Evolutionary conservation across 2,329 filamentous ascomycete species (phyloP).

Genomic region (Xylariaceae sp.): DNA sequence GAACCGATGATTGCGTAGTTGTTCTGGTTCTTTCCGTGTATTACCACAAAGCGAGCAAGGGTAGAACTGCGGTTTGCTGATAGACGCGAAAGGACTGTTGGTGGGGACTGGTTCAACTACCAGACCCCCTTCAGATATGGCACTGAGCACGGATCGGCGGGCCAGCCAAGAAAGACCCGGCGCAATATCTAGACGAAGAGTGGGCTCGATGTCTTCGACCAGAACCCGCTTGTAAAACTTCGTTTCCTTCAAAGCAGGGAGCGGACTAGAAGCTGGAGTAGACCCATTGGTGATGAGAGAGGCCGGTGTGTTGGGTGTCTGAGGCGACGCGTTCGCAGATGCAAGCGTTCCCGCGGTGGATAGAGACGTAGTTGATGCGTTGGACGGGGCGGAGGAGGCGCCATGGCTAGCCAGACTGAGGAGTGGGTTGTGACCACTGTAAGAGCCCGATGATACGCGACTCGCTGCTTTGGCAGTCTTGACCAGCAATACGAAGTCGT

Average conservation of each 20-base stretch:
- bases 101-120: slow-evolving; percentile 82
- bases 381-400: slow-evolving; percentile 44
- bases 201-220: slow-evolving; percentile 89
- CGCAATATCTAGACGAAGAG: slow-evolving; percentile 78
- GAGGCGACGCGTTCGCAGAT: slow-evolving; percentile 44
- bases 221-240: slow-evolving; percentile 90
- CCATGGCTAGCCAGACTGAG: slow-evolving; percentile 39
- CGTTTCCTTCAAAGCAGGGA: slow-evolving; percentile 73
- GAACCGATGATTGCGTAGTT: slow-evolving; percentile 80
- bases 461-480: slow-evolving; percentile 57
- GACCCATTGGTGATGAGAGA: slow-evolving; percentile 42
- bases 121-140: slow-evolving; percentile 76
- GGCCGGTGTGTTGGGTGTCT: slow-evolving; percentile 51
- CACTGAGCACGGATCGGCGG: slow-evolving; percentile 72
- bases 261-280: slow-evolving; percentile 25
- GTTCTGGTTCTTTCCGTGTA: slow-evolving; percentile 58
- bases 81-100: slow-evolving; percentile 39
- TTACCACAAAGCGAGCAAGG: slow-evolving; percentile 89
- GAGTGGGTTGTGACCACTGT: slow-evolving; percentile 54
- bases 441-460: slow-evolving; percentile 65
- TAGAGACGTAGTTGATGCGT: slow-evolving; percentile 54
- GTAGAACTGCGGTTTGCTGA: slow-evolving; percentile 48
- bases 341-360: slow-evolving; percentile 37
- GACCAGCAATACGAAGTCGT: slow-evolving; percentile 76
- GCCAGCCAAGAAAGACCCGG: slow-evolving; percentile 92